Conservation (phyloP, 331 rosid genomes). For the Quercus lobata region DNA sequence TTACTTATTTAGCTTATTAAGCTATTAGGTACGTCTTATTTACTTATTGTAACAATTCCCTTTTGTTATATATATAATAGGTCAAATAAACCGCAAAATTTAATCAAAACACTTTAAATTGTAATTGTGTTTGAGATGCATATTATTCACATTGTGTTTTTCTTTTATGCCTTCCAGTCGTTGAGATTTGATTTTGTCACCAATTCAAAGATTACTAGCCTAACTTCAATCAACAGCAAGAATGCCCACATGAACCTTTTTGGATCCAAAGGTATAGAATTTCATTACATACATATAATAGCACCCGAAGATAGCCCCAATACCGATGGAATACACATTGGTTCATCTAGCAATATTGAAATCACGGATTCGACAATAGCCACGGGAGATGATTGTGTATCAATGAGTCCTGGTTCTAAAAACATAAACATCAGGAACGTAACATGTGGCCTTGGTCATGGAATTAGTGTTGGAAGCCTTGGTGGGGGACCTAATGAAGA, state of each 20-base stretch:
- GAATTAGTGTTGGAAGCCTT: slow-evolving; percentile 45
- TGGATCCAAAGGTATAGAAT: background rate
- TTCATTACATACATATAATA: slow-evolving; percentile 2
- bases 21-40: too few relatives aligned
- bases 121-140: too few relatives aligned
- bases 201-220: slow-evolving; percentile 3
- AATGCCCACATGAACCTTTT: slow-evolving; percentile 21
- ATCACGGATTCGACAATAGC: slow-evolving; percentile 6
- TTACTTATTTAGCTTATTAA: too few relatives aligned
- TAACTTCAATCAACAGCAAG: slow-evolving; percentile 33
- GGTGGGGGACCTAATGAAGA: background rate
- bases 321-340: slow-evolving; percentile 44
- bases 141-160: background rate
- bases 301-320: slow-evolving; percentile 47
- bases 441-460: slow-evolving; percentile 41
- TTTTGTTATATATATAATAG: too few relatives aligned
- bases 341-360: background rate
- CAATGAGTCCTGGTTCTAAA: slow-evolving; percentile 12
- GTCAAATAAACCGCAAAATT: too few relatives aligned
- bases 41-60: too few relatives aligned
- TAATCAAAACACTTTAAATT: too few relatives aligned
- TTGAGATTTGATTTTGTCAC: slow-evolving; percentile 18
- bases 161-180: background rate
- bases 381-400: slow-evolving; percentile 40
- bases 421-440: background rate